Evolutionary conservation across 352 stramenopile genomes (phyloP).

Genomic region (Phytopythium helicoides): DNA sequence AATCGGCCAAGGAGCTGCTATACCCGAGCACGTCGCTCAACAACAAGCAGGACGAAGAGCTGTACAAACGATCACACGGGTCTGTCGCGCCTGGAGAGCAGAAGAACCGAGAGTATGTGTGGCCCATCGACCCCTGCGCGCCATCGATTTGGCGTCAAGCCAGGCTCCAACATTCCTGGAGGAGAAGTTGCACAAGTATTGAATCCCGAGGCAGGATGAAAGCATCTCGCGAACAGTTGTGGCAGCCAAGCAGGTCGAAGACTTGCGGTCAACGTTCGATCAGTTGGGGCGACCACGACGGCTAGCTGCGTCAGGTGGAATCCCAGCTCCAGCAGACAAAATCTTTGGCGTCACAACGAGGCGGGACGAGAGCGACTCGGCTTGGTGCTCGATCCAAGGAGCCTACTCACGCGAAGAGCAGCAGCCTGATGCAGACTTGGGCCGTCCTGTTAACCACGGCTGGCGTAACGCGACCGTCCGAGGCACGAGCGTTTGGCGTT

Average conservation of each 20-base stretch:
- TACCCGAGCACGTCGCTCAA: slow-evolving; percentile 66
- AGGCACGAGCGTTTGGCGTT: slow-evolving; percentile 70
- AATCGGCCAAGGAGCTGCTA: slow-evolving; percentile 84
- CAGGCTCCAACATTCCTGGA: slow-evolving; percentile 14
- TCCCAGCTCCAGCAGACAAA: slow-evolving; percentile 41
- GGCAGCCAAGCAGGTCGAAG: slow-evolving; percentile 63
- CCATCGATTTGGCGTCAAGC: slow-evolving; percentile 70
- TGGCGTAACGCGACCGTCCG: slow-evolving; percentile 78
- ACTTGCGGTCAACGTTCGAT: slow-evolving; percentile 72
- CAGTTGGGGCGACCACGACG: slow-evolving; percentile 71
- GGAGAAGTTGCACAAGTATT: slow-evolving; percentile 55
- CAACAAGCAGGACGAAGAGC: slow-evolving; percentile 51
- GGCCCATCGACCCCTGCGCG: slow-evolving; percentile 70
- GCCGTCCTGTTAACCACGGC: slow-evolving; percentile 74
- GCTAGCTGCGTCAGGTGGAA: slow-evolving; percentile 35
- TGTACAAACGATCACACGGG: slow-evolving; percentile 80
- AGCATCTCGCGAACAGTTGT: slow-evolving; percentile 34
- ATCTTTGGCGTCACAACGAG: slow-evolving; percentile 56
- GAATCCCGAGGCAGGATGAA: slow-evolving; percentile 75
- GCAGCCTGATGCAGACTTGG: slow-evolving; percentile 80
- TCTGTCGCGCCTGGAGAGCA: slow-evolving; percentile 82
- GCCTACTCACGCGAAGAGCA: slow-evolving; percentile 80
- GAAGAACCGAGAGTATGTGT: slow-evolving; percentile 83
- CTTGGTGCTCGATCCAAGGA: slow-evolving; percentile 81
- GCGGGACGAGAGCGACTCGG: slow-evolving; percentile 42